Percentiles rank a stretch among this genome's conserved stretches.
phyloP scores from a whole-genome alignment of 2,329 filamentous ascomycete species.

The Zasmidium citrigriseum region DNA sequence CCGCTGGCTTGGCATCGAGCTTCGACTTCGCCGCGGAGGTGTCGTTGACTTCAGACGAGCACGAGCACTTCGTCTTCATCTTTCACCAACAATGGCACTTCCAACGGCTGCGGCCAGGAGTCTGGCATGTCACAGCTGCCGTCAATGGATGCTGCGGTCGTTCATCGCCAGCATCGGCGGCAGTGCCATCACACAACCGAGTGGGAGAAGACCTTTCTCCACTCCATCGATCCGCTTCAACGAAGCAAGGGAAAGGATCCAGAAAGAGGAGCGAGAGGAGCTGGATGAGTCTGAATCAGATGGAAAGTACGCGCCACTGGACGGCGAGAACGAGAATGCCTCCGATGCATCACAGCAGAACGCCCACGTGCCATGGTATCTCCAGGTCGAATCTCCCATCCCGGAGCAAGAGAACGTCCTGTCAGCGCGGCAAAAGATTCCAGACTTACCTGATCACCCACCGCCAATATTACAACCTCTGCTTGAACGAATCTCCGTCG shows the following conservation, averaged over 20 bases:
- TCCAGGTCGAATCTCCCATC: constrained; percentile 58
- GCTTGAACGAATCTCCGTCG: constrained; percentile 75
- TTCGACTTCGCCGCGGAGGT: not conserved
- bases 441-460: constrained; percentile 65
- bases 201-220: constrained; percentile 26
- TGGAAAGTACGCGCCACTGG: not conserved
- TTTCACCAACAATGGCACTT: constrained; percentile 15
- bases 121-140: constrained; percentile 25
- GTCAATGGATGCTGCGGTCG: constrained; percentile 29
- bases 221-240: constrained; percentile 16
- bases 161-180: constrained; percentile 34
- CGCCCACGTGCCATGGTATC: constrained; percentile 72
- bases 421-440: constrained; percentile 58
- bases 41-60: not conserved
- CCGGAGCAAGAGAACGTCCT: constrained; percentile 46
- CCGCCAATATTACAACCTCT: constrained; percentile 72
- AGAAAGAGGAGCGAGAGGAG: constrained; percentile 19
- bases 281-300: constrained; percentile 27
- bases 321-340: not conserved
- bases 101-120: constrained; percentile 15
- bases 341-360: not conserved
- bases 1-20: not conserved
- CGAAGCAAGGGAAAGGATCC: constrained; percentile 22
- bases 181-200: constrained; percentile 7
- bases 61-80: not conserved